A percentile compares a stretch with the other conserved stretches of the same genome.
Evolutionary conservation across 441 rosid species (phyloP).

Genomic region (Adansonia gregorii): DNA sequence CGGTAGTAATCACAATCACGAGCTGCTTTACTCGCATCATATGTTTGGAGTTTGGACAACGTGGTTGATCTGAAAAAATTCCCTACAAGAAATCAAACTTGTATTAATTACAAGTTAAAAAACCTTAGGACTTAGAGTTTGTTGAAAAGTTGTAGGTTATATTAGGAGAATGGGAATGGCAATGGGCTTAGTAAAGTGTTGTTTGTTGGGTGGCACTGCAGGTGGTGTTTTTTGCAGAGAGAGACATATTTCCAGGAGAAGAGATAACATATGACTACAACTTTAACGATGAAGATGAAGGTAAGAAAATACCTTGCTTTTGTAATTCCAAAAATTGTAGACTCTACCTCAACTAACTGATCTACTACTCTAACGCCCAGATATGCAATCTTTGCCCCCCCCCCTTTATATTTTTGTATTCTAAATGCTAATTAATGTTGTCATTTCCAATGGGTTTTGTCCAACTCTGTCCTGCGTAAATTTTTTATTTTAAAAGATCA

Average conservation of each 20-base stretch:
- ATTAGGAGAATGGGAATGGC: not conserved
- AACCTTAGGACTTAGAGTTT: not conserved
- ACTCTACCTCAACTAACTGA: slow-evolving; percentile 50
- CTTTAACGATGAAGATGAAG: slow-evolving; percentile 61
- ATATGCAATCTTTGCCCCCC: not conserved
- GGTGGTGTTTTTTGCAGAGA: slow-evolving; percentile 60
- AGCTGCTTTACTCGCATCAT: not conserved
- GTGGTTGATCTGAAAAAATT: not conserved
- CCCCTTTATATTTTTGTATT: slow-evolving; percentile 14
- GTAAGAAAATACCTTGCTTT: slow-evolving; percentile 60
- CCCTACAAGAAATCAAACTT: not conserved
- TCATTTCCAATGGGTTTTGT: slow-evolving; percentile 11
- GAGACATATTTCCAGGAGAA: slow-evolving; percentile 63
- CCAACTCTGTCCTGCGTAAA: slow-evolving; percentile 6
- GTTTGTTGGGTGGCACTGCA: slow-evolving; percentile 29
- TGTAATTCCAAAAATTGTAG: slow-evolving; percentile 62
- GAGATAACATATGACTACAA: slow-evolving; percentile 64
- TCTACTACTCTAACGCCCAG: not conserved
- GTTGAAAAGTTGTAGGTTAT: not conserved
- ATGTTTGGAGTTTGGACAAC: not conserved
- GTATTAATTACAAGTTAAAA: slow-evolving; percentile 1
- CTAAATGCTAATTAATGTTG: not conserved
- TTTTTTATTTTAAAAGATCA: not conserved
- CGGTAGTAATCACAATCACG: not conserved
- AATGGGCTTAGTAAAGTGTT: not conserved